Base-by-base conservation (phyloP, 225 moss, liverwort and hornwort species). In the Ulota crispa region DNA sequence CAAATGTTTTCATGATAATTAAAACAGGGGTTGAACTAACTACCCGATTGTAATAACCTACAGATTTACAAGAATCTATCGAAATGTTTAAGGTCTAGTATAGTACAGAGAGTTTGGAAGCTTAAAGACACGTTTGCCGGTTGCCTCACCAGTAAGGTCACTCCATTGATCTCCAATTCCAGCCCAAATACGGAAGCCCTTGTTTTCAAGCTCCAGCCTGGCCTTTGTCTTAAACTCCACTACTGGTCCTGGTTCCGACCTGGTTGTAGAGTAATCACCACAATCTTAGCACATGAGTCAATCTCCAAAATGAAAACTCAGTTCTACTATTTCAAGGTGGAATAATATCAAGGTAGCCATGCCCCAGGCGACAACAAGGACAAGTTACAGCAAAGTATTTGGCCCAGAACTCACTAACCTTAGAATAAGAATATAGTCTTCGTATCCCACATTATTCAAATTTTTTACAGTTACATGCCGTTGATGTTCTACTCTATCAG, bases 141-240 rank as follows among this genome's bases (percentile, higher is more conserved):
- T 64, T 50, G 95, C 93, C 68, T 89, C 85, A 79, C 98, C 95
- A 41, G 42, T 70, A n/a, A 95, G 87, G 85, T 99, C 98, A 87
- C 94, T 94, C 98, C 98, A 99, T 78, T 99, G 94, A 82, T 99
- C 98, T 67, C 98, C 98, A 37, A 99, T 78, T 61, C 74, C 85
- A 83, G 86, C 87, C 93, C 93, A 89, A 36, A 98, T 65, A 69
- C 89, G 87, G 63, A 87, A 95, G 13, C 95, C 95, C 81, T 89
- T 78, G 6, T 41, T 77, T 80, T 92, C 92, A 63, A 95, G 84
- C 82, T 89, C 81, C 55, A 86, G 43, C 80, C 95, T 89, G 24
- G 89, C 90, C 28, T 86, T 65, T 34, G 93, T 86, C 89, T 99
- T 99, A 79, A 89, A 93, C 36, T 95, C 87, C 43, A 77, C 57